phyloP scores from a whole-genome alignment of 2,329 filamentous ascomycete genomes.

The Cladosporium sphaerospermum region DNA sequence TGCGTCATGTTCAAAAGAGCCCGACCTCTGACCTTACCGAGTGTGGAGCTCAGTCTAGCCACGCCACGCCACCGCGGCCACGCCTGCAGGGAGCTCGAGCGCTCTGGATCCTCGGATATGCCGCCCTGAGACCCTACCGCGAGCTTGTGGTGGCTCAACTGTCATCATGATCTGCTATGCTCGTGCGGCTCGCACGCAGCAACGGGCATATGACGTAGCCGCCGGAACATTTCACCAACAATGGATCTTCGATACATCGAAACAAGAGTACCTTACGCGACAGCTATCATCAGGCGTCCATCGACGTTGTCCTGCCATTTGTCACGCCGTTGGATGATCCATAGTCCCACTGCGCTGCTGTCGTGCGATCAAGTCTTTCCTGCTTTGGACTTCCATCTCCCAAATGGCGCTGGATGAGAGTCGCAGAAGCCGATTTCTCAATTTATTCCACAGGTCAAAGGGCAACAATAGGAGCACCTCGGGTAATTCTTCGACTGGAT shows the following conservation, averaged over 20 bases:
- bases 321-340: too few species aligned
- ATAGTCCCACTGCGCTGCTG: too few species aligned
- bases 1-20: not conserved
- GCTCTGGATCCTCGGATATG: not conserved
- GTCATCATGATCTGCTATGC: conserved; percentile 3
- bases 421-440: not conserved
- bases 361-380: too few species aligned
- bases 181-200: too few species aligned
- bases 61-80: not conserved
- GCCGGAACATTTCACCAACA: too few species aligned
- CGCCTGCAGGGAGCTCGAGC: not conserved
- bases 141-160: not conserved
- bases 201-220: too few species aligned
- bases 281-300: too few species aligned
- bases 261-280: too few species aligned
- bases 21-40: too few species aligned
- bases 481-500: not conserved
- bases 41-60: not conserved
- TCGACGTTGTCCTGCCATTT: too few species aligned
- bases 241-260: too few species aligned
- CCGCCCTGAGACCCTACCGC: too few species aligned
- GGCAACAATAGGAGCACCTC: not conserved
- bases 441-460: not conserved
- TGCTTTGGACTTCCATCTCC: not conserved
- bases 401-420: conserved; percentile 1